phyloP scores from a whole-genome alignment of 1,139 yeast genomes.

The Nakaseomyces glabratus region DNA sequence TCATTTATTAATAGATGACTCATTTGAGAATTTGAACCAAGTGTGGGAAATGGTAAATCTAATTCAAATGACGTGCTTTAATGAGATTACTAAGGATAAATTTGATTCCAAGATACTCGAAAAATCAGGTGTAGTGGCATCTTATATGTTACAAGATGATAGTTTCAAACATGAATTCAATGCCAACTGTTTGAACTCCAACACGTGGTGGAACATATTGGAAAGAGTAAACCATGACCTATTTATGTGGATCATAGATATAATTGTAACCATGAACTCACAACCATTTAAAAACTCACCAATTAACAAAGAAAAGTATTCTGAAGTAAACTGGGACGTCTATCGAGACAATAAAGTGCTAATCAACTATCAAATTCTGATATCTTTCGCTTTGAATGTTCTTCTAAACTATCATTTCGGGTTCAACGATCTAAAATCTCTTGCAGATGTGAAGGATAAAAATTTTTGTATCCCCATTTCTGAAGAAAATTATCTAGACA shows the following conservation, averaged over 20 bases:
- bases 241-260: conserved; percentile 31
- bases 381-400: conserved; percentile 34
- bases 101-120: conserved; percentile 25
- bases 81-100: conserved; percentile 25
- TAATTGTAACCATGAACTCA: conserved; percentile 25
- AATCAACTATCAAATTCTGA: conserved; percentile 34
- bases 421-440: conserved; percentile 34
- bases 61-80: conserved; percentile 29
- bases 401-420: conserved; percentile 43
- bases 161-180: conserved; percentile 28
- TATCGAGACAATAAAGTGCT: conserved; percentile 25
- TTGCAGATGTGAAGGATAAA: conserved; percentile 21
- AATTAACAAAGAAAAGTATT: conserved; percentile 13
- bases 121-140: conserved; percentile 22
- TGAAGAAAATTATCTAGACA: conserved; percentile 20
- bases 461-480: conserved; percentile 24
- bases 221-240: conserved; percentile 26
- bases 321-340: conserved; percentile 24
- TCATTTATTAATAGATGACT: conserved; percentile 22
- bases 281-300: conserved; percentile 23
- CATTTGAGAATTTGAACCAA: conserved; percentile 15
- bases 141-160: conserved; percentile 20
- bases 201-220: conserved; percentile 29
- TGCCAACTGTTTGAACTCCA: conserved; percentile 23
- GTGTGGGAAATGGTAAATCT: conserved; percentile 30